These are phyloP conservation scores for Dendrothele bispora DNA, from an alignment of 768 basidiomycete species.

Conservation along the genomic window DNA sequence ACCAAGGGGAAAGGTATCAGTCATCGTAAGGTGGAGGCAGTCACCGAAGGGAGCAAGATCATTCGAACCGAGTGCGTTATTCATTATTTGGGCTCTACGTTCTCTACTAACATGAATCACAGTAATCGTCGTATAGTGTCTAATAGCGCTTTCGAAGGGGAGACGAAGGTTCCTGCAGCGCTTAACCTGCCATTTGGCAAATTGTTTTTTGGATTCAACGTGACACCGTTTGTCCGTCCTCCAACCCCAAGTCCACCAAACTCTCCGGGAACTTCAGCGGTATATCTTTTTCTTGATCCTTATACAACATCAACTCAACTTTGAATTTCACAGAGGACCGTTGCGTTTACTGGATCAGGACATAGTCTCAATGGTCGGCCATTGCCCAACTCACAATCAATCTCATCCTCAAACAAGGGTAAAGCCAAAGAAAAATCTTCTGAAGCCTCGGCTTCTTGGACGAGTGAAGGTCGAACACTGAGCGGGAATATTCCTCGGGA, in stretches of 20 bases:
- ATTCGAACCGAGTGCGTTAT: constrained; percentile 81
- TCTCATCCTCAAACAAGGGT: constrained; percentile 39
- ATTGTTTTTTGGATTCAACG: constrained; percentile 94
- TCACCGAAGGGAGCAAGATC: constrained; percentile 83
- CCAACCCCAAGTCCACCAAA: constrained; percentile 27
- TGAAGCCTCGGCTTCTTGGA: constrained; percentile 33
- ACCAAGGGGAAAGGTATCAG: constrained; percentile 95
- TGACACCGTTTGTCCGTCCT: constrained; percentile 65
- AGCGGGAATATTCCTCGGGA: constrained; percentile 40
- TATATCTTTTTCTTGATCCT: too few relatives aligned
- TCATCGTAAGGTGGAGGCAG: constrained; percentile 78
- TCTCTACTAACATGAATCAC: constrained; percentile 12
- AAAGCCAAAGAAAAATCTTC: constrained; percentile 49
- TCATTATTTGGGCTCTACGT: neutral
- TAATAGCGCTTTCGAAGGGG: constrained; percentile 71
- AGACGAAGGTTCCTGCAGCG: constrained; percentile 82
- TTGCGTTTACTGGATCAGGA: constrained; percentile 66
- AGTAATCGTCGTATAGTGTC: constrained; percentile 87
- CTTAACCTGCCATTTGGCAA: constrained; percentile 91
- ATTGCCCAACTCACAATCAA: constrained; percentile 17
- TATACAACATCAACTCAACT: too few relatives aligned
- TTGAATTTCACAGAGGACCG: constrained; percentile 31
- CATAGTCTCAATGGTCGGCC: constrained; percentile 62
- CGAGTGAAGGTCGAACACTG: constrained; percentile 51
- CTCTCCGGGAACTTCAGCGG: constrained; percentile 29